Evolutionary conservation across 2,329 filamentous ascomycete genomes (phyloP), one percentile per base, ranked within the genome.

Genomic region (Mycosphaerella arachidis): DNA sequence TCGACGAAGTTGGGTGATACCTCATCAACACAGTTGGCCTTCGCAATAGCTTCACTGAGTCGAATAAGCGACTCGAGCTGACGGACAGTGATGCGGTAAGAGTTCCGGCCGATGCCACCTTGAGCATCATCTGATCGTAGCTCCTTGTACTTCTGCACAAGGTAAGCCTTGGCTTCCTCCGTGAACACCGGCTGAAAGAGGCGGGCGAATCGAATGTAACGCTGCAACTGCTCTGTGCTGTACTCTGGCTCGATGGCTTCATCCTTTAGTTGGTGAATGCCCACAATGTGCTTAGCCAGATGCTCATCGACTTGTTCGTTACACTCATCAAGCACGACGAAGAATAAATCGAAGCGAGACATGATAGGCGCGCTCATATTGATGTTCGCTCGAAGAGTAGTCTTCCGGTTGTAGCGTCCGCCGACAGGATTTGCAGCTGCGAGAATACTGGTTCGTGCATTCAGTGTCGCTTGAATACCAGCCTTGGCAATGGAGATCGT

Each of bases 351-450:
- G 76, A 99, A 99, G 81, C 94, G 90, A 56, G 91, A 96, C 94
- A 99, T 99, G 79, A 99, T 99, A 60, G 94, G 94, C 1, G 94
- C 94, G 29, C 89, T 93, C 90, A 99, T 97, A 79, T 97, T 97
- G 77, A 99, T 93, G 75, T 99, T 99, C 64, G 91, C 86, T 55
- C 94, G 86, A 6, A 99, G 84, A 0, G 94, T 96, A 0, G 90
- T 88, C 80, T 97, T 99, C 70, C 93, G 90, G 78, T 99, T 96
- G 78, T 99, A 96, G n/a, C 94, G 86, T 12, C 94, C 94, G 30
- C 91, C 91, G 4, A 99, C 91, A 0, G 94, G 94, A 75, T 99
- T 99, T 31, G 94, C 94, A 6, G 94, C 94, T 0, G 94, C 94
- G 16, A 99, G 87, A 70, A 99, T 97, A 51, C 89, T 94, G 0